Base-by-base conservation (phyloP, 805 yeast species). In the Kazachstania taianensis region DNA sequence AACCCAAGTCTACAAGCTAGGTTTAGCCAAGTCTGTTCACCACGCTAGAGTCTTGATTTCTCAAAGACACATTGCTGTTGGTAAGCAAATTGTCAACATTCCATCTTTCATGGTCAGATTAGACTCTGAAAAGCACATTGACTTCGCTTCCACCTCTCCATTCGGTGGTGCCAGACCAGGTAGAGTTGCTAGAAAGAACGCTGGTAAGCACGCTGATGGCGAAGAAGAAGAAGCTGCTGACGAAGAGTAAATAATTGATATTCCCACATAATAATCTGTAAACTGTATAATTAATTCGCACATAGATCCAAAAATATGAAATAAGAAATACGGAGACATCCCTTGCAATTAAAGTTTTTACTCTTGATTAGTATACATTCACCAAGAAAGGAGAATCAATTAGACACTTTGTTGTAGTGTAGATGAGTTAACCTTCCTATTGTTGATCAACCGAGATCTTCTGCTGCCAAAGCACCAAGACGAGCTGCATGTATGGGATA, bases 111-210 rank as follows among this genome's bases (percentile, higher is more conserved):
- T 86, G 80, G 98, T 89, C 52, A 92, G 98, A 78, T 81, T 89
- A 67, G 98, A 89, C 75, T 87, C 97, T 55, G 97, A 92, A 75
- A 92, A 92, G 82, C 97, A 92, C 85, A 85, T 92, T 72, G 97
- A 92, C 80, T 92, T 89, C 63, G 94, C 97, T 62, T 82, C 92
- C 67, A 85, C 84, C 69, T 92, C 97, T 57, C 98, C 98, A 70
- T 89, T 84, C 85, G 98, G 97, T 70, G 98, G 97, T 75, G 98
- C 96, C 60, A 89, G 98, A 78, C 92, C 97, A 57, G 98, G 98
- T 70, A 92, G 98, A 79, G 94, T 84, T 64, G 94, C 92, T 80
- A 85, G 96, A 81, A 84, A 76, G 70, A 77, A 81, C 78, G 66
- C 71, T 56, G 71, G 65, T 57, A 55, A 54, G 76, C 69, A 63